Conservation (phyloP, 2,329 filamentous ascomycete genomes). For the Clarireedia monteithiana region DNA sequence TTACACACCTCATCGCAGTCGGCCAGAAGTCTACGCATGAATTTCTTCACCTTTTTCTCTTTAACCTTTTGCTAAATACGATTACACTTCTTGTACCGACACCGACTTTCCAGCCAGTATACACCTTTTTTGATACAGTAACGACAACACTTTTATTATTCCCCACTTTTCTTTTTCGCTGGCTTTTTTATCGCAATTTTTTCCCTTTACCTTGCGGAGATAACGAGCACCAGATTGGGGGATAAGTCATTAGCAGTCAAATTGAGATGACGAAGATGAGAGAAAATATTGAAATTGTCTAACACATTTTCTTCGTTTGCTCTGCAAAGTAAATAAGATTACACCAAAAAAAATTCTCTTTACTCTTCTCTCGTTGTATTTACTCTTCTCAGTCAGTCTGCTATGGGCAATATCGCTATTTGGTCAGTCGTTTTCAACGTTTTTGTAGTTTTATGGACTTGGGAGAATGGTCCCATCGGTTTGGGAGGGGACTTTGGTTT, state of each 20-base stretch:
- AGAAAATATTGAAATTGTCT: background rate
- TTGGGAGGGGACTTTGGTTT: background rate
- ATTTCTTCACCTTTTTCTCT: background rate
- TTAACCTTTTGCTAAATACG: background rate
- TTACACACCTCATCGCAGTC: background rate
- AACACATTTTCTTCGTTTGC: too few species aligned
- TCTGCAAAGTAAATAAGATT: background rate
- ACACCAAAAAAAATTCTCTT: background rate
- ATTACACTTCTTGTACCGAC: conserved; percentile 9
- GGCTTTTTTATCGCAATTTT: background rate
- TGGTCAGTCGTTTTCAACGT: background rate
- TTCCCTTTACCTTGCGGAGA: conserved; percentile 1
- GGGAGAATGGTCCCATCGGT: background rate
- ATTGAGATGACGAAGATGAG: background rate
- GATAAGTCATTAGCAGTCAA: background rate
- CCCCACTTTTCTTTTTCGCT: conserved; percentile 4
- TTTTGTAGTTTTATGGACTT: background rate
- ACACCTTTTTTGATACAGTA: conserved; percentile 5
- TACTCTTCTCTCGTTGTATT: background rate
- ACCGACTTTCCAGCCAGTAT: conserved; percentile 3
- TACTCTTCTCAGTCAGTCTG: background rate
- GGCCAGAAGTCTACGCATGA: background rate
- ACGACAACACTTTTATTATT: conserved; percentile 8
- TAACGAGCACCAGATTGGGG: background rate
- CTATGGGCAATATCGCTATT: background rate